phyloP scores from a whole-genome alignment of 805 yeast genomes.

The Yarrowia sp. region DNA sequence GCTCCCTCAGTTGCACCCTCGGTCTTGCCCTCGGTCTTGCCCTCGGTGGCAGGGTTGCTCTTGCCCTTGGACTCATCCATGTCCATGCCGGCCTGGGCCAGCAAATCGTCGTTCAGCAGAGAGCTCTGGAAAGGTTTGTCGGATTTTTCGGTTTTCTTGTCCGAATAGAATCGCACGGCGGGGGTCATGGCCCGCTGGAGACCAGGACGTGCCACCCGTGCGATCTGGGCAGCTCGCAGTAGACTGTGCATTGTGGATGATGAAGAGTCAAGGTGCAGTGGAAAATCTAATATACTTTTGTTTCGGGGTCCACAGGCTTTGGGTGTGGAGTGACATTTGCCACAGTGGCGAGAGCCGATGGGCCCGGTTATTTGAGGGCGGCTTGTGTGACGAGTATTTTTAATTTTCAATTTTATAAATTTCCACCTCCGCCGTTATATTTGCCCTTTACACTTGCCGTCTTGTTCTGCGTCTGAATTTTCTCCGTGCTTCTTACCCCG shows the following conservation, averaged over 20 bases:
- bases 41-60: neutral
- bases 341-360: neutral
- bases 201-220: slow-evolving; percentile 23
- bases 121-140: slow-evolving; percentile 42
- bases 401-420: neutral
- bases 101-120: slow-evolving; percentile 73
- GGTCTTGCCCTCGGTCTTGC: slow-evolving; percentile 5
- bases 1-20: slow-evolving; percentile 23
- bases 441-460: neutral
- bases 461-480: neutral
- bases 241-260: slow-evolving; percentile 22
- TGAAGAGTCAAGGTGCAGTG: slow-evolving; percentile 5
- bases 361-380: neutral
- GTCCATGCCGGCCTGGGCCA: slow-evolving; percentile 82
- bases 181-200: slow-evolving; percentile 11
- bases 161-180: slow-evolving; percentile 26
- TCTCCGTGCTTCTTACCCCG: neutral
- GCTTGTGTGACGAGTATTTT: neutral
- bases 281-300: slow-evolving; percentile 16
- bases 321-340: neutral
- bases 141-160: slow-evolving; percentile 31
- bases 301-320: slow-evolving; percentile 6
- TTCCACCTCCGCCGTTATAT: neutral
- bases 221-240: slow-evolving; percentile 24
- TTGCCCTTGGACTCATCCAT: slow-evolving; percentile 28